Evolutionary conservation across 345 rosid species (phyloP), one percentile per base, ranked within the genome.

Genomic region (Arabidopsis suecica): DNA sequence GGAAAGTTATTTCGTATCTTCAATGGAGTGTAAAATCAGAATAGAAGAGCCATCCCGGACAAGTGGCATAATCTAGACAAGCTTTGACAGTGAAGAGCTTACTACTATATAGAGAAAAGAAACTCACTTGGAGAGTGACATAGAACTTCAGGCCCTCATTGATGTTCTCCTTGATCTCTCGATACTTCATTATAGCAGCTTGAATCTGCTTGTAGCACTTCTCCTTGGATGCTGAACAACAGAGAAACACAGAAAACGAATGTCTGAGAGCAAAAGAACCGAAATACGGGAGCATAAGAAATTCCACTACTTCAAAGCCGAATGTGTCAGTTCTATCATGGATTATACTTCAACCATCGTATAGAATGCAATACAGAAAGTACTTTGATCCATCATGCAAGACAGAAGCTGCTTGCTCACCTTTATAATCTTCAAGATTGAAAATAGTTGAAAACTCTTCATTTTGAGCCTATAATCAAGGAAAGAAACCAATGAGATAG

Each of bases 101-200:
- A 69, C 33, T 11, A 67, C 7, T 12, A 59, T 18, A 69, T 37
- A 4, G 10, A 60, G 51, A 72, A 61, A 59, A 45, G 49, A 9
- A 51, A 34, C 78, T 82, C 65, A 93, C 99, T 86, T 92, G 99
- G 82, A 95, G 99, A 18, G 97, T 95, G 53, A 92, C 93, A 79
- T 95, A 95, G 82, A 95, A 95, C 83, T 95, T 95, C 82, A 95
- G 78, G 28, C 99, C 99, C 80, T 95, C 98, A 32, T 89, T 95
- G 73, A 95, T 83, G 75, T 95, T 95, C 65, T 95, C 98, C 88
- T 95, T 92, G 78, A 90, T 89, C 82, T 95, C 99, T 70, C 93
- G 88, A 56, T 84, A 95, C 74, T 95, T 95, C 11, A 85, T 87
- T 67, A 92, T 83, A 22, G 94, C 99, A 68, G 96, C 97, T 79